Base-by-base conservation (phyloP, 257 asterid species). In the Solanum phureja region DNA sequence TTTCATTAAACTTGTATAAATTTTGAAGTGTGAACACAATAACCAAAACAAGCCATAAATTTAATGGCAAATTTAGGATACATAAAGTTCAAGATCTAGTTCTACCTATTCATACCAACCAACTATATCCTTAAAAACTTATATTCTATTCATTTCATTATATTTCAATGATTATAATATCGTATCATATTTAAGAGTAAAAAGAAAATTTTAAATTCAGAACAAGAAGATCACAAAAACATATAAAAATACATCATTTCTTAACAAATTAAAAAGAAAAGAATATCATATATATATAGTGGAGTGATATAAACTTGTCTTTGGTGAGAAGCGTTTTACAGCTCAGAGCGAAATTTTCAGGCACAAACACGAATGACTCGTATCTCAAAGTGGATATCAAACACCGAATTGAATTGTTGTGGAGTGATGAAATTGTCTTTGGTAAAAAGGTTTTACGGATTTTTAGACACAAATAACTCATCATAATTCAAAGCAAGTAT, bases 231-330 rank as follows among this genome's bases (percentile, higher is more conserved):
- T 3, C 6, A 23, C 1, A 23, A n/a, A 62, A 11, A 23, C 1
- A 3, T 23, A 8, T 8, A 9, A 62, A 16, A 62, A 23, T 23
- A 9, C 6, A 0, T 60, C 2, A 8, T 23, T 62, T 62, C 2
- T 3, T 1, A 62, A 62, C 0, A 4, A 0, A 62, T 62, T 62
- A 62, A 23, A 62, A 62, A 29, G 31, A 29, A 29, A 29, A 29
- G 31, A 27, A 27, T 27, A 27, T 27, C 29, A 27, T 29, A 29
- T 1, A 29, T 29, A 29, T 29, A 29, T 29, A 29, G 1, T 49
- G 8, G 8, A 14, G 8, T 49, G 18, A 49, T 23, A 60, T 3
- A 0, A 60, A 8, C 0, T 23, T 0, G 3, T 23, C 0, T 21
- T 60, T 21, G 6, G 0, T 21, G 3, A 1, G 11, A 9, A 21